phyloP scores from a whole-genome alignment of 345 rosid genomes.

The Murraya koenigii region DNA sequence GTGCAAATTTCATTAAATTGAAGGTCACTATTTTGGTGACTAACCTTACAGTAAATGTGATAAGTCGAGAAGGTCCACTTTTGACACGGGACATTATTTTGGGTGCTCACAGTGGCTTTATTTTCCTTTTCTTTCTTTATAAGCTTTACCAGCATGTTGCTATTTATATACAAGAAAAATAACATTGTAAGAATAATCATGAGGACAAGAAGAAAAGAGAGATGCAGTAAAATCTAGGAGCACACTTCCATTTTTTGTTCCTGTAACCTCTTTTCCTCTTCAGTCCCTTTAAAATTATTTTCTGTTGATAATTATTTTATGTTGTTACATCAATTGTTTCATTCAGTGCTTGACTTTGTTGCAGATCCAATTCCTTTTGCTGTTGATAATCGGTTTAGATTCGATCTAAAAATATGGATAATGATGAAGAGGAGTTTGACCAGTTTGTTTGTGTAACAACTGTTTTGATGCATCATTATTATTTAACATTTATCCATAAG shows the following conservation, averaged over 20 bases:
- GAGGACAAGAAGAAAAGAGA: neutral
- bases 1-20: too few species aligned
- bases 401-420: too few species aligned
- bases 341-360: neutral
- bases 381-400: neutral
- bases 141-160: conserved; percentile 1
- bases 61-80: neutral
- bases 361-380: neutral
- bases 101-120: neutral
- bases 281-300: neutral
- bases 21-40: neutral
- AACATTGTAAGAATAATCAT: neutral
- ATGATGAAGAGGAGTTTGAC: too few species aligned
- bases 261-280: neutral
- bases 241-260: conserved; percentile 14
- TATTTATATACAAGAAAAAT: conserved; percentile 9
- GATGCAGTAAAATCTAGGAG: neutral
- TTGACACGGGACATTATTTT: neutral
- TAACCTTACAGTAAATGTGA: conserved; percentile 22
- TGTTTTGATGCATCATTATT: too few species aligned
- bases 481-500: too few species aligned
- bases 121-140: neutral
- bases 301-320: conserved; percentile 8
- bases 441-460: too few species aligned
- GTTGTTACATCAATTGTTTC: neutral